Base-by-base conservation (phyloP, 1,284 basidiomycete genomes). In the Boletus semigastroideus region DNA sequence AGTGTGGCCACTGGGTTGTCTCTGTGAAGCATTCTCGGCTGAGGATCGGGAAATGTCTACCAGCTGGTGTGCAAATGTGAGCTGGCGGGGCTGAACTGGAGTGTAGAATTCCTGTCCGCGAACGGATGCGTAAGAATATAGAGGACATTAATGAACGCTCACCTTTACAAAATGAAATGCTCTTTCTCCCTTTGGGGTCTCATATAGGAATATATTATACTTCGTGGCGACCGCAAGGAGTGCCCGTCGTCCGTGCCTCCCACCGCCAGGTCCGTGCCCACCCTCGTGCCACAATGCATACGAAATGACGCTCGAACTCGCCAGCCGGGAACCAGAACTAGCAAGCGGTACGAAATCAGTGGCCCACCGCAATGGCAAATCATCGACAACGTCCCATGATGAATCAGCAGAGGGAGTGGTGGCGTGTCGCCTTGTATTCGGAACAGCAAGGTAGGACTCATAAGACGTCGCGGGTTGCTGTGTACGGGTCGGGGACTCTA, bases 141-240 rank as follows among this genome's bases (percentile, higher is more conserved):
- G 19, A 46, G 37, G 3, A 40, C 3, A 54, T 46, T 17, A 43
- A 46, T 47, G 30, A 33, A 25, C 9, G 25, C 38, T 44, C 45
- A 86, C 88, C 79, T 89, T 91, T 39, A 88, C 77, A 60, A 88
- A 87, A 58, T 82, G 80, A 64, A 90, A 92, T 0, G 87, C 86
- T n/a, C 89, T 76, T 68, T 92, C 87, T 16, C 86, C 86, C 66
- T 81, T 85, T 0, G 87, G 86, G 0, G 88, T 85, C 66, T 92
- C 87, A 59, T 90, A 92, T 14, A 92, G 61, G 10, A 89, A 70
- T 42, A 91, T 86, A 50, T 78, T 84, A 38, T 72, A 77, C 62
- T 87, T 90, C 1, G 86, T 86, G 9, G 82, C 84, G n/a, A 92
- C 78, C 1, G 88, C 90, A 19, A 92, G 78, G 39, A 86, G 71